Percentiles rank a stretch among this genome's conserved stretches.
Conservation (phyloP, 1,284 basidiomycete species). For the Papiliotrema fonsecae region DNA sequence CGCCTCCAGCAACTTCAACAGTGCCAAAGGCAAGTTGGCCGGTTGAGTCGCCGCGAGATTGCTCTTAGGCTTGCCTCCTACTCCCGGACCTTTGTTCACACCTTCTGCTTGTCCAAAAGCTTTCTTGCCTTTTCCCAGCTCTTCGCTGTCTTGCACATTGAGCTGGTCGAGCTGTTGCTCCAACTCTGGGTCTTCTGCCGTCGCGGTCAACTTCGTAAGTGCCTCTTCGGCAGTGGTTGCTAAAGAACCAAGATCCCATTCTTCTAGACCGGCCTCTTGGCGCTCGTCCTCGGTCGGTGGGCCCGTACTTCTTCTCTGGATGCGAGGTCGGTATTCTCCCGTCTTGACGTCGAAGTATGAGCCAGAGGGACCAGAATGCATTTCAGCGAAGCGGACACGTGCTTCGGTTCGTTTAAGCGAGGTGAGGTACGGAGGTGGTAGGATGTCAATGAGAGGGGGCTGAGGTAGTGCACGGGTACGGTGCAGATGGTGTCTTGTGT, state of each 20-base stretch:
- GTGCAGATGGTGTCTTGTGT: conserved; percentile 39
- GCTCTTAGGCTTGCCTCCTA: conserved; percentile 23
- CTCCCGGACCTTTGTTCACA: too few relatives aligned
- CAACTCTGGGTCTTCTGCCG: conserved; percentile 18
- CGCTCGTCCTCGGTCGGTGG: conserved; percentile 22
- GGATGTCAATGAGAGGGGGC: conserved; percentile 41
- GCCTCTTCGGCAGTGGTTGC: conserved; percentile 25
- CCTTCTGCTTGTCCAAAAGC: not conserved
- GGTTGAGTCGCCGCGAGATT: conserved; percentile 40
- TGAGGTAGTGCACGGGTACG: conserved; percentile 40
- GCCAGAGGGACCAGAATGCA: conserved; percentile 29
- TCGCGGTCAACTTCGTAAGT: conserved; percentile 20
- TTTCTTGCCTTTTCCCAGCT: not conserved
- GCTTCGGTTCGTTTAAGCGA: conserved; percentile 44
- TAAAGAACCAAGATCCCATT: conserved; percentile 26
- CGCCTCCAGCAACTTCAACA: conserved; percentile 43
- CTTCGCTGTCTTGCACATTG: conserved; percentile 16
- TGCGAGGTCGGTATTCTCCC: conserved; percentile 14
- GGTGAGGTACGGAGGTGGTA: conserved; percentile 38
- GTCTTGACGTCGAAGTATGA: not conserved
- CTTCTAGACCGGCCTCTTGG: conserved; percentile 7
- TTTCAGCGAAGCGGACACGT: conserved; percentile 40
- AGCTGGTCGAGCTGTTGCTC: conserved; percentile 31
- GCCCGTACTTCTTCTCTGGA: conserved; percentile 25
- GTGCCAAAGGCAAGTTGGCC: conserved; percentile 39